Evolutionary conservation across 495 filamentous ascomycete genomes (phyloP).

Genomic region (Penicillium malachiteum): DNA sequence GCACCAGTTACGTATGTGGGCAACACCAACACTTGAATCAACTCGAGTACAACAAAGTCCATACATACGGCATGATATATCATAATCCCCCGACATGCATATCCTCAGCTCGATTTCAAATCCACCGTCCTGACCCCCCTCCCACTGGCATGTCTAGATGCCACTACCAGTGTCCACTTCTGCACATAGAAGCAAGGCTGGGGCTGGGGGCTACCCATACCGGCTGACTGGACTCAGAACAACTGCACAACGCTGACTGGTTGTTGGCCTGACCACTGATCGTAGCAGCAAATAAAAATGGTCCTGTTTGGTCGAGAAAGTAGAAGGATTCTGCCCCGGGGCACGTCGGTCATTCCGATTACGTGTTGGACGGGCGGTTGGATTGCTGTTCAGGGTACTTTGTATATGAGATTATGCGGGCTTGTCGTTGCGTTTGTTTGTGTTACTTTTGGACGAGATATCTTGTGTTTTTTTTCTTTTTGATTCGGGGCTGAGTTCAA

Average conservation of each 20-base stretch:
- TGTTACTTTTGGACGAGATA: background rate
- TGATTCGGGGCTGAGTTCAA: background rate
- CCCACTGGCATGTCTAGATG: background rate
- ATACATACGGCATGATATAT: background rate
- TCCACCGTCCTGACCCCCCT: background rate
- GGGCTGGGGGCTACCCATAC: background rate
- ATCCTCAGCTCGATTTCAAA: background rate
- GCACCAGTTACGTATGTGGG: no score
- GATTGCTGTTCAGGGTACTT: background rate
- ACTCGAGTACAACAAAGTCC: background rate
- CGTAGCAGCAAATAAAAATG: no score
- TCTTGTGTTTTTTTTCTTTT: background rate
- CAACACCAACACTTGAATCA: background rate
- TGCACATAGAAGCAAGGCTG: background rate
- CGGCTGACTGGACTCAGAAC: background rate
- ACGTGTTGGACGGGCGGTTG: background rate
- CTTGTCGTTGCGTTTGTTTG: slow-evolving; percentile 2
- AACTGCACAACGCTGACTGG: background rate
- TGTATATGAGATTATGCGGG: background rate
- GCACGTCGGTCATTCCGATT: background rate
- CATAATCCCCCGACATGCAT: slow-evolving; percentile 1
- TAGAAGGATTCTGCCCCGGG: background rate
- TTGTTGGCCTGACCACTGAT: background rate
- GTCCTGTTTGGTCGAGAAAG: background rate
- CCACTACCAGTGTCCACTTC: no score